Conservation (phyloP, 257 asterid genomes). For the Solanum pimpinellifolium region DNA sequence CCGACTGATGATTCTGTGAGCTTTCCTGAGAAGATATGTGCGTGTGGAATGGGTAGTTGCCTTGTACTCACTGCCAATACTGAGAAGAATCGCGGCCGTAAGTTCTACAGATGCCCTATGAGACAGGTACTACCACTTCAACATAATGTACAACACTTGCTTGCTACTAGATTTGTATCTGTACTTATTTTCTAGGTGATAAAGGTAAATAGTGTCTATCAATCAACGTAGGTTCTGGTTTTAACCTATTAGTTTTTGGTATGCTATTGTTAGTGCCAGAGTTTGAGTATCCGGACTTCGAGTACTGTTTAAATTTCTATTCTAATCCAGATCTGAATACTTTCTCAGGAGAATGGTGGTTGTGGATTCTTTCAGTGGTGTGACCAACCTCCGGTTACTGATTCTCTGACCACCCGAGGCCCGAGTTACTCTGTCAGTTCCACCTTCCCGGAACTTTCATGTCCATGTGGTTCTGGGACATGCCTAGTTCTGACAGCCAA, state of each 20-base stretch:
- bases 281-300: neutral
- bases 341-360: constrained; percentile 11
- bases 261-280: neutral
- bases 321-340: neutral
- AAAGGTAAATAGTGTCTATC: neutral
- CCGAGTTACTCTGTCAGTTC: neutral
- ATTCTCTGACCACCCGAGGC: neutral
- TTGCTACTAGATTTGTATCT: neutral
- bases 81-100: constrained; percentile 9
- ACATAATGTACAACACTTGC: neutral
- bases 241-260: neutral
- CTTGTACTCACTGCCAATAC: constrained; percentile 6
- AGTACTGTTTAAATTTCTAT: neutral
- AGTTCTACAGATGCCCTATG: constrained; percentile 12
- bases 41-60: constrained; percentile 6
- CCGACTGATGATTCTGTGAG: neutral
- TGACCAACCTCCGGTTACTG: neutral
- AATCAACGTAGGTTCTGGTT: neutral
- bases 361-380: constrained; percentile 17
- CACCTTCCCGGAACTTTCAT: neutral
- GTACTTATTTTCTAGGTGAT: neutral
- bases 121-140: neutral
- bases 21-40: constrained; percentile 5
- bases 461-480: constrained; percentile 14
- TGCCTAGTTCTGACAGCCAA: constrained; percentile 7